Evolutionary conservation across 306 rosid species (phyloP), one percentile per base, ranked within the genome.

Genomic region (Lathyrus sativus): DNA sequence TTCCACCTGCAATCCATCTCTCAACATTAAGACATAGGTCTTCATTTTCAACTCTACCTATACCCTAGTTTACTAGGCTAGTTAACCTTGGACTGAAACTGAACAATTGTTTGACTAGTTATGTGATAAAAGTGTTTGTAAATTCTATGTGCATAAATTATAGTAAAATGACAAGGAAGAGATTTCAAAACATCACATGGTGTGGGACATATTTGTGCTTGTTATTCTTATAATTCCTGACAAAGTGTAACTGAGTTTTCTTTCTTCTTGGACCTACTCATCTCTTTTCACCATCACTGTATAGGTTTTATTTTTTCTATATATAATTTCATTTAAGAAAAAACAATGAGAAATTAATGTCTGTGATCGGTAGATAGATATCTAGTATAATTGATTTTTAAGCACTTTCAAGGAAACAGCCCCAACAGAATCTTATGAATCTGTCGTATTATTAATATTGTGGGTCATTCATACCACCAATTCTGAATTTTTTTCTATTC

Each of bases 341-440:
- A 83, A 65, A 60, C 55, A 60, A 76, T 74, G 33, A 79, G 69
- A 77, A 73, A 61, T 35, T 35, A 35, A 35, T 74, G 80, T 79
- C 77, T 35, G 42, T 79, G 48, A 24, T 24, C 26, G 29, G 28
- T 54, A 62, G 62, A 61, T 26, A 31, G 62, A 61, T 26, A 31
- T 46, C 53, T 45, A 56, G 68, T 48, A 57, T 50, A 51, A 57
- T 65, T 73, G 76, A 74, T 15, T 74, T 83, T 59, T 59, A 67
- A 65, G 76, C 61, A 74, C 73, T 50, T 73, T 79, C 82, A 82
- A 82, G 86, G 89, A 87, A 87, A 78, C 93, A 83, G 67, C 84
- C 83, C 82, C 89, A 85, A 78, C 86, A 82, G 89, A 90, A 90
- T 85, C 87, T 82, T 80, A 72, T 73, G 78, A 71, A 78, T 71